Conservation (phyloP, 352 stramenopile species). For the Globisporangium middletonii region DNA sequence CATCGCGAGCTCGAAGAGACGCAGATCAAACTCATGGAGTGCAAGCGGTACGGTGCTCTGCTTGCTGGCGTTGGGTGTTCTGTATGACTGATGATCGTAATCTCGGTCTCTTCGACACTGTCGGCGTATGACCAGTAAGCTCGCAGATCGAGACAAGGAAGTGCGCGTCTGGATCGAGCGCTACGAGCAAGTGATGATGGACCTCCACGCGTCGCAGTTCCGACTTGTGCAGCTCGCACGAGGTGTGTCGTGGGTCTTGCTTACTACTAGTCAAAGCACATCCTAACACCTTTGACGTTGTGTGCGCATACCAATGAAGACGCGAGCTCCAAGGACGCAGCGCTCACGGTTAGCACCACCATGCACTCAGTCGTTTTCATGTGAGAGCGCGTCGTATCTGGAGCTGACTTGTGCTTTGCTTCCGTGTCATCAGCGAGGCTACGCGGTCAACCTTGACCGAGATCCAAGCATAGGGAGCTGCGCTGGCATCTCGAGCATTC, state of each 20-base stretch:
- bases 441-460: conserved; percentile 40
- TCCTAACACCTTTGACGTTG: background rate
- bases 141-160: conserved; percentile 45
- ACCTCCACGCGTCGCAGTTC: conserved; percentile 72
- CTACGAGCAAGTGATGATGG: conserved; percentile 84
- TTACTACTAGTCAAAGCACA: background rate
- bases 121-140: conserved; percentile 18
- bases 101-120: background rate
- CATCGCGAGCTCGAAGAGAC: conserved; percentile 62
- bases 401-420: background rate
- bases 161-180: conserved; percentile 67
- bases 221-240: conserved; percentile 53
- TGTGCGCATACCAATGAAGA: conserved; percentile 19
- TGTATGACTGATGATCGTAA: background rate
- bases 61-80: too few species aligned
- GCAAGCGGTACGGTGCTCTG: conserved; percentile 34
- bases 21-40: conserved; percentile 59
- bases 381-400: too few species aligned
- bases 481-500: conserved; percentile 19
- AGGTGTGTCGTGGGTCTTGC: conserved; percentile 20
- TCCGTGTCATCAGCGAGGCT: conserved; percentile 32
- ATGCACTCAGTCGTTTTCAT: background rate
- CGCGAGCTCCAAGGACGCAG: conserved; percentile 56
- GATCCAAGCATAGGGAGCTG: conserved; percentile 10
- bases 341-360: conserved; percentile 33